Evolutionary conservation across 73 alveolate genomes (phyloP).

Genomic region (Chromera velia): DNA sequence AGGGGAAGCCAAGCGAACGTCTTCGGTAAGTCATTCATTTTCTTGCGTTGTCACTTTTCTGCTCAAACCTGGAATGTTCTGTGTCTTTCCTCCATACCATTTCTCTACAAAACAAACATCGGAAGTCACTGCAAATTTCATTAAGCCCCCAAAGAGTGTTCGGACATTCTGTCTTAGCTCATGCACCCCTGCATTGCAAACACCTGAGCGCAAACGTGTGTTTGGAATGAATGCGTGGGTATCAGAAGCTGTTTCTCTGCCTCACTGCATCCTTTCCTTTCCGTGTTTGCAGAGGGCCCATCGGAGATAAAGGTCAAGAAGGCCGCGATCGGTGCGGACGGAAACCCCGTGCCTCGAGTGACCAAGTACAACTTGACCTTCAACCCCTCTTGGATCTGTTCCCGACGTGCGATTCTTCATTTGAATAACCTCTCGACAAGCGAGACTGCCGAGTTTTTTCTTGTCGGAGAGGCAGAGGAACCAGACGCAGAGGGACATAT

Average conservation of each 20-base stretch:
- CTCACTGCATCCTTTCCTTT: no score
- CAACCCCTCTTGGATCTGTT: constrained; percentile 78
- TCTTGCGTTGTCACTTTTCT: no score
- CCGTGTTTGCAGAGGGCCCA: constrained; percentile 15
- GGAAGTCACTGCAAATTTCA: no score
- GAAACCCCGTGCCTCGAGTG: background rate
- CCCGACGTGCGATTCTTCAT: constrained; percentile 65
- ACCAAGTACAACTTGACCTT: constrained; percentile 66
- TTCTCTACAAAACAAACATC: no score
- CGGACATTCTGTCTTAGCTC: no score
- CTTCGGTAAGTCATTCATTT: background rate
- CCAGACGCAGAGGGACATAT: constrained; percentile 89
- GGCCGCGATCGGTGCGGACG: constrained; percentile 3
- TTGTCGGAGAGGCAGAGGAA: constrained; percentile 84
- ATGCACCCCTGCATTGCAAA: no score
- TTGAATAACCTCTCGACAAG: constrained; percentile 72
- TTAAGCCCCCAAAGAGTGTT: no score
- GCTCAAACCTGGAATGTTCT: no score
- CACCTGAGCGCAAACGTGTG: no score
- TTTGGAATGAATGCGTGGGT: no score
- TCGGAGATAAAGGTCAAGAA: constrained; percentile 45
- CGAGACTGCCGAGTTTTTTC: constrained; percentile 79
- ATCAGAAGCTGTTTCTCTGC: no score
- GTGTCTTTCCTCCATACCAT: no score
- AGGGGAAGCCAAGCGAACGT: constrained; percentile 9